Conservation (phyloP, 75 land plant species). For the Pseudotsuga menziesii region DNA sequence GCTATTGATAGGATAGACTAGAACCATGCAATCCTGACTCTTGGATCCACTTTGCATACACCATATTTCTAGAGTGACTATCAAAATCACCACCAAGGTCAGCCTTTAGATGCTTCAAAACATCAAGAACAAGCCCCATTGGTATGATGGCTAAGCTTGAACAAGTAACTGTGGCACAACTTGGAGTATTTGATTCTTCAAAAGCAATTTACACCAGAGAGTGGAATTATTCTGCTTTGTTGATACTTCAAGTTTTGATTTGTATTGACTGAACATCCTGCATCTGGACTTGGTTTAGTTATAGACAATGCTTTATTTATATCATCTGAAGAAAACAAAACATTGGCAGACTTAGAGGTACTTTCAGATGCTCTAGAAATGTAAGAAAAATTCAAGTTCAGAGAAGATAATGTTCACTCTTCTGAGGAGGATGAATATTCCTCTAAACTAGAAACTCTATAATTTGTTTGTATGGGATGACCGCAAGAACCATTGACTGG, state of each 20-base stretch:
- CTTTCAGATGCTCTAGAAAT: background rate
- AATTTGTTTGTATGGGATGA: background rate
- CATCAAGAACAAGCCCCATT: constrained; percentile 11
- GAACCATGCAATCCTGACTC: constrained; percentile 16
- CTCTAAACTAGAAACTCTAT: background rate
- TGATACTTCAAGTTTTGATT: background rate
- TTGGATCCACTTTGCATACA: constrained; percentile 28
- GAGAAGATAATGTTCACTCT: background rate
- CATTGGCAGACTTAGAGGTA: background rate
- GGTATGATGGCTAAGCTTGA: background rate
- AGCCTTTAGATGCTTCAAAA: background rate
- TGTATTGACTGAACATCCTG: background rate
- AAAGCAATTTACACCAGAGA: background rate
- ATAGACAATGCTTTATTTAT: background rate
- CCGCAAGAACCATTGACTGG: background rate
- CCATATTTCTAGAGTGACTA: constrained; percentile 22
- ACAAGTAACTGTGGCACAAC: background rate
- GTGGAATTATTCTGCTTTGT: background rate
- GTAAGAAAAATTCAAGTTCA: background rate
- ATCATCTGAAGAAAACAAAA: background rate
- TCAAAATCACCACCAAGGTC: constrained; percentile 51
- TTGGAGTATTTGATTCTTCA: background rate
- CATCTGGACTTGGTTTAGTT: background rate
- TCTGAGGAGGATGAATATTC: background rate
- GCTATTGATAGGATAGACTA: constrained; percentile 12